Percentiles rank a stretch among this genome's conserved stretches.
These are phyloP conservation scores for Pichia phayaonensis DNA, from an alignment of 805 yeast species.

Conservation along the genomic window DNA sequence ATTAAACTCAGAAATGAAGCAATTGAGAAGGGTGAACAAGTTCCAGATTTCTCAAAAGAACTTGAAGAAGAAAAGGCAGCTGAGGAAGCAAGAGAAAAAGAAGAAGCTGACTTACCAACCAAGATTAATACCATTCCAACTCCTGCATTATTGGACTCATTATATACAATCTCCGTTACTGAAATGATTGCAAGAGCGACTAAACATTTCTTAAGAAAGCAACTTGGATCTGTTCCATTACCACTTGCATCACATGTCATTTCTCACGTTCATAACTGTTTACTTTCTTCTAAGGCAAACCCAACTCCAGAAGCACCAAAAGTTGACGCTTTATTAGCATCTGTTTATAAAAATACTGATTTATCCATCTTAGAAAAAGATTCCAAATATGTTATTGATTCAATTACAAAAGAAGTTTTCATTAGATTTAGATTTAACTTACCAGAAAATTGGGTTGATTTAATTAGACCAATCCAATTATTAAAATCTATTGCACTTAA, in stretches of 20 bases:
- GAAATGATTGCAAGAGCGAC: conserved; percentile 78
- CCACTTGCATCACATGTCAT: conserved; percentile 52
- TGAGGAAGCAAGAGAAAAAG: conserved; percentile 26
- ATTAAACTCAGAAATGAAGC: conserved; percentile 17
- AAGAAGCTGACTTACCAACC: conserved; percentile 25
- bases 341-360: conserved; percentile 36
- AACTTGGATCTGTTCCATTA: conserved; percentile 40
- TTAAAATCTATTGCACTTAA: conserved; percentile 68
- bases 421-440: conserved; percentile 58
- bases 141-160: conserved; percentile 37
- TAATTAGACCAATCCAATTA: conserved; percentile 32
- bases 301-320: conserved; percentile 31
- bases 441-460: conserved; percentile 39
- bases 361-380: conserved; percentile 37
- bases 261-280: conserved; percentile 62
- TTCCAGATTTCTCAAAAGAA: conserved; percentile 17
- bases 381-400: conserved; percentile 35
- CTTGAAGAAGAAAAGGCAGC: conserved; percentile 28
- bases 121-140: conserved; percentile 37
- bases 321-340: conserved; percentile 34
- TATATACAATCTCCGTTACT: conserved; percentile 39
- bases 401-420: conserved; percentile 45
- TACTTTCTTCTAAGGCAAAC: conserved; percentile 48
- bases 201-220: conserved; percentile 62
- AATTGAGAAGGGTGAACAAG: conserved; percentile 12